Conservation (phyloP, 1,139 yeast genomes). For the Kazachstania sp. region DNA sequence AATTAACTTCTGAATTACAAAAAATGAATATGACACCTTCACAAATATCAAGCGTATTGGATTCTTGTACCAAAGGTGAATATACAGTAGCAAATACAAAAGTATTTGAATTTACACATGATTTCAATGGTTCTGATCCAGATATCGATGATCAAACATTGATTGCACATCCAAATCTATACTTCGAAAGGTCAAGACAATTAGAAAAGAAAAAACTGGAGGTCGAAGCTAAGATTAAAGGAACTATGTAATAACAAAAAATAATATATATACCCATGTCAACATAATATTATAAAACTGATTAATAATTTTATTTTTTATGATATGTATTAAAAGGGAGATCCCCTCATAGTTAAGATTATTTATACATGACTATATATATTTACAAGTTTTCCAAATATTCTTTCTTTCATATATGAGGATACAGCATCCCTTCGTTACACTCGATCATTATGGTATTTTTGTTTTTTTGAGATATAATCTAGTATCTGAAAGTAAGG, state of each 20-base stretch:
- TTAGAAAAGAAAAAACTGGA: slow-evolving; percentile 13
- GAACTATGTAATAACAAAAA: slow-evolving; percentile 1
- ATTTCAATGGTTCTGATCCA: slow-evolving; percentile 30
- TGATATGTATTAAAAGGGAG: neutral
- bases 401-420: neutral
- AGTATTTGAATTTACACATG: slow-evolving; percentile 66
- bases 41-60: slow-evolving; percentile 52
- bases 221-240: slow-evolving; percentile 20
- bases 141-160: slow-evolving; percentile 43
- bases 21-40: slow-evolving; percentile 66
- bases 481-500: too few species aligned
- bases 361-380: slow-evolving; percentile 3
- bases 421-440: too few species aligned
- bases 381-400: slow-evolving; percentile 2
- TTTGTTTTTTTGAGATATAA: too few species aligned
- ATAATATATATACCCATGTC: neutral
- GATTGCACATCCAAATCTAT: slow-evolving; percentile 80
- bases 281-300: neutral
- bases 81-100: slow-evolving; percentile 84
- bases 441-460: too few species aligned
- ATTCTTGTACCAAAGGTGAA: slow-evolving; percentile 55
- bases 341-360: neutral
- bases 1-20: slow-evolving; percentile 45
- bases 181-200: slow-evolving; percentile 63
- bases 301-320: neutral